Percentiles rank a stretch among this genome's conserved stretches.
Conservation (phyloP, 2,329 filamentous ascomycete genomes). For the Fusarium dlaminii region DNA sequence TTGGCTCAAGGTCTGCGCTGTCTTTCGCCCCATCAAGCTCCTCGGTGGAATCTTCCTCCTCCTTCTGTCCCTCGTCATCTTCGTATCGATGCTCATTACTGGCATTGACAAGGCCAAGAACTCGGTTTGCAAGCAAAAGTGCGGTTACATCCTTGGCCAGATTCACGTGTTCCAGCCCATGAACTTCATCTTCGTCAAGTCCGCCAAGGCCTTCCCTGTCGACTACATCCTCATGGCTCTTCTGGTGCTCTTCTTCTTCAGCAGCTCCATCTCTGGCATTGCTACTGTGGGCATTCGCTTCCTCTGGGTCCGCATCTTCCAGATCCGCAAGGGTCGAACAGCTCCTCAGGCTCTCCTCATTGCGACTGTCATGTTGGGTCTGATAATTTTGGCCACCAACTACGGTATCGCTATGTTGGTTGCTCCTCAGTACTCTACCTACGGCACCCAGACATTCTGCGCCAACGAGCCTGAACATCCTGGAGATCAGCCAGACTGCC, state of each 20-base stretch:
- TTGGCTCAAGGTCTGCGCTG: conserved; percentile 83
- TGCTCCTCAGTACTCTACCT: conserved; percentile 95
- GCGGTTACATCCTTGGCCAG: conserved; percentile 88
- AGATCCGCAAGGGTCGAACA: conserved; percentile 87
- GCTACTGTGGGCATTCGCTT: conserved; percentile 92
- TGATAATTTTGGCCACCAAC: conserved; percentile 91
- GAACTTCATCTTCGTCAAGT: conserved; percentile 83
- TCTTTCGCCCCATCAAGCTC: conserved; percentile 90
- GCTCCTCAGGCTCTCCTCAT: conserved; percentile 91
- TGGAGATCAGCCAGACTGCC: conserved; percentile 79
- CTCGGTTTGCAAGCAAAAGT: conserved; percentile 88
- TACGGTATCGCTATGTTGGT: conserved; percentile 92
- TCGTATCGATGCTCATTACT: conserved; percentile 93
- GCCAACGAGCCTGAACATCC: conserved; percentile 71
- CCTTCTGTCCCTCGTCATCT: conserved; percentile 77
- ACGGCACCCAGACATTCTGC: conserved; percentile 94
- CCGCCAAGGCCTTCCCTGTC: conserved; percentile 85
- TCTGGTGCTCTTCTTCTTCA: conserved; percentile 87
- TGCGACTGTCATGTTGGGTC: conserved; percentile 87
- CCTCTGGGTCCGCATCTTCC: conserved; percentile 93
- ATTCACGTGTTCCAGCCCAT: conserved; percentile 95
- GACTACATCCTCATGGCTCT: conserved; percentile 92
- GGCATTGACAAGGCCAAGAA: conserved; percentile 97
- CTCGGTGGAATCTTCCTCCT: conserved; percentile 84
- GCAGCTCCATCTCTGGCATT: conserved; percentile 85